Conservation (phyloP, 768 basidiomycete species). For the Psilocybe tampanensis region DNA sequence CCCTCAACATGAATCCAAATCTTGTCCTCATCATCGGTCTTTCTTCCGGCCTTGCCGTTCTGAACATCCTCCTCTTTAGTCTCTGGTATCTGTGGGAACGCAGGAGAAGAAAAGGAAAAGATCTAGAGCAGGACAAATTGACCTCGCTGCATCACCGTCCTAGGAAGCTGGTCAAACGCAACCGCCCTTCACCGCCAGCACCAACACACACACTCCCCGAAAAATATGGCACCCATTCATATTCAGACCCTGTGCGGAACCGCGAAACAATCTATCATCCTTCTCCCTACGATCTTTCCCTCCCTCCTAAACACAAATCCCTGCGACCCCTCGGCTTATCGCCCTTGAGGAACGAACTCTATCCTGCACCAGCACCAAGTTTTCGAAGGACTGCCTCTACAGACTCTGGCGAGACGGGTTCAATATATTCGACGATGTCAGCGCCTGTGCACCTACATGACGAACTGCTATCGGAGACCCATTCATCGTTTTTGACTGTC, state of each 20-base stretch:
- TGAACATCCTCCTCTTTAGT: conserved; percentile 4
- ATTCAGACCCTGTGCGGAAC: neutral
- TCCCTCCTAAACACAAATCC: neutral
- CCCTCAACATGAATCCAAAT: conserved; percentile 4
- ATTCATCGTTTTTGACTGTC: neutral
- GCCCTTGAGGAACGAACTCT: neutral
- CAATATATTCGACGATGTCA: conserved; percentile 39
- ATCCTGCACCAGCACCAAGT: neutral
- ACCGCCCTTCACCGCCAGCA: neutral
- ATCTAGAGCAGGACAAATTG: neutral
- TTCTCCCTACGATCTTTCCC: neutral
- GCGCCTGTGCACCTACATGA: conserved; percentile 26
- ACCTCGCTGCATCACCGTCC: neutral
- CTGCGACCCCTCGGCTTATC: neutral
- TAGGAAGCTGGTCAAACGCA: neutral
- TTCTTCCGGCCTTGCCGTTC: conserved; percentile 7
- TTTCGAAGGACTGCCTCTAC: conserved; percentile 3
- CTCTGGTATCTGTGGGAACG: conserved; percentile 12
- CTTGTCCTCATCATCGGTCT: conserved; percentile 10
- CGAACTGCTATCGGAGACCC: conserved; percentile 8
- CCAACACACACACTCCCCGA: neutral
- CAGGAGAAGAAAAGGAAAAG: neutral
- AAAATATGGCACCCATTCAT: neutral
- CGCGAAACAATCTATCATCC: neutral
- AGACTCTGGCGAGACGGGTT: conserved; percentile 29